Conservation (phyloP, 441 rosid species). For the Pelargonium cotyledonis region DNA sequence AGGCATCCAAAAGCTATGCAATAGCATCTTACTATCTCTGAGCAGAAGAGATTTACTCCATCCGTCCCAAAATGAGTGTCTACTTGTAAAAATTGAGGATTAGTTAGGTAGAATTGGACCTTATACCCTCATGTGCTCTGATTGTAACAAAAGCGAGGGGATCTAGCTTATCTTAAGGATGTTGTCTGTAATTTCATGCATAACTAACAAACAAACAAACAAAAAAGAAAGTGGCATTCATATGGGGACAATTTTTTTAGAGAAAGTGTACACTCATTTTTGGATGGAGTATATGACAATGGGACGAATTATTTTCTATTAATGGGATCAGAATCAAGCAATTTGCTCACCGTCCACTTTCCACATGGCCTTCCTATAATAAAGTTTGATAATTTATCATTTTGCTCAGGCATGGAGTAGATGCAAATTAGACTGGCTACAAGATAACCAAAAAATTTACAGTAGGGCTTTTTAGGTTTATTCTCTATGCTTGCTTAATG, state of each 20-base stretch:
- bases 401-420: neutral
- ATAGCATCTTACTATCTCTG: neutral
- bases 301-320: neutral
- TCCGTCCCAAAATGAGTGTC: neutral
- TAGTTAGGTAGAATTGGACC: too few species aligned
- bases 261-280: neutral
- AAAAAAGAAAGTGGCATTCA: too few species aligned
- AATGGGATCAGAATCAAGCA: neutral
- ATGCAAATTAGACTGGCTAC: neutral
- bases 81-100: too few species aligned
- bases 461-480: neutral
- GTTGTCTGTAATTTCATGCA: too few species aligned
- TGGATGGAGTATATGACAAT: neutral
- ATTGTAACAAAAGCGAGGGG: too few species aligned
- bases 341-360: neutral
- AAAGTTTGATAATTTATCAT: neutral
- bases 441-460: neutral
- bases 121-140: too few species aligned
- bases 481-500: neutral
- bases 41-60: neutral
- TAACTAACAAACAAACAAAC: too few species aligned
- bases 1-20: neutral
- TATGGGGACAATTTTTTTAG: neutral
- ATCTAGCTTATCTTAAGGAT: too few species aligned
- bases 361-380: neutral